phyloP scores from a whole-genome alignment of 352 stramenopile species.

The Globisporangium nodosum region DNA sequence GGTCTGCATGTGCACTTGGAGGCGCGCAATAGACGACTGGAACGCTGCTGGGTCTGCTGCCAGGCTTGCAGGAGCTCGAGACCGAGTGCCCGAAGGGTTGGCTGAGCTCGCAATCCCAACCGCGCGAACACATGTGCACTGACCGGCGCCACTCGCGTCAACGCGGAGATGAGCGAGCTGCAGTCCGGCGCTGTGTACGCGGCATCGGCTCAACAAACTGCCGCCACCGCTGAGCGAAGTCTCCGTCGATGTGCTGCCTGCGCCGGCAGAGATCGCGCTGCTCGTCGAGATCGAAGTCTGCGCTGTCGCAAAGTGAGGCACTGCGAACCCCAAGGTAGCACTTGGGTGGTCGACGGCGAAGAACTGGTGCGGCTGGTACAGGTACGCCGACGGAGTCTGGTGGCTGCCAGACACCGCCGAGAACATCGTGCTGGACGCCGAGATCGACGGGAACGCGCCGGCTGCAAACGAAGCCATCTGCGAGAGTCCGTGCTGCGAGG shows the following conservation, averaged over 20 bases:
- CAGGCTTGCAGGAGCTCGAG: neutral
- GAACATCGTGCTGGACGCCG: constrained; percentile 2
- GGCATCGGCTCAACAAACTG: constrained; percentile 2
- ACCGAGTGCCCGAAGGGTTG: neutral
- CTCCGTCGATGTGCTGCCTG: neutral
- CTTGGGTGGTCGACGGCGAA: constrained; percentile 9
- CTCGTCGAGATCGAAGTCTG: neutral
- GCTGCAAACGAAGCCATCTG: constrained; percentile 5
- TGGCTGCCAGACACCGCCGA: neutral
- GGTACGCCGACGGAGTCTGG: constrained; percentile 1
- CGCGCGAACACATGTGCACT: constrained; percentile 34
- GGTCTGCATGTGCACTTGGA: neutral
- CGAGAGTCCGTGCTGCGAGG: neutral
- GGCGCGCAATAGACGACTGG: neutral
- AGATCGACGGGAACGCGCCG: constrained; percentile 5
- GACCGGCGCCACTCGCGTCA: neutral
- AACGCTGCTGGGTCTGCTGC: neutral
- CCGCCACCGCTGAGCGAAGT: neutral
- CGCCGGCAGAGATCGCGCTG: neutral
- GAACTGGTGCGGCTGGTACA: constrained; percentile 10
- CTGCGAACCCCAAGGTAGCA: neutral
- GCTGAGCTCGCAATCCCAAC: constrained; percentile 15
- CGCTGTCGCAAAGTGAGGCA: neutral
- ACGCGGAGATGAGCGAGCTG: neutral
- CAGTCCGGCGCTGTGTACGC: constrained; percentile 6